Percentiles rank a stretch among this genome's conserved stretches.
phyloP scores from a whole-genome alignment of 805 yeast species.

The Saccharomycodes ludwigii region DNA sequence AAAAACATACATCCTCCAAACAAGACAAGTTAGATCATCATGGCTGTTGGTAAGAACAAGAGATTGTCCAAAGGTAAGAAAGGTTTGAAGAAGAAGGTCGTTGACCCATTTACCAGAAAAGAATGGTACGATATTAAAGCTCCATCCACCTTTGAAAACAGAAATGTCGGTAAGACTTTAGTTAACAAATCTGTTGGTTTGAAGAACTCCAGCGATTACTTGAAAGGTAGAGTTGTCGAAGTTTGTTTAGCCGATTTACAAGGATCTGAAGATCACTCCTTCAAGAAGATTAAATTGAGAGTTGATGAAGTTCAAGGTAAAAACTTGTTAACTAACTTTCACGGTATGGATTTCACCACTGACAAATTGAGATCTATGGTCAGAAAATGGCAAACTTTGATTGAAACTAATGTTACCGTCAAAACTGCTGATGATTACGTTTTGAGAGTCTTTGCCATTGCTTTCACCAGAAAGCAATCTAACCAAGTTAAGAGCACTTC shows the following conservation, averaged over 20 bases:
- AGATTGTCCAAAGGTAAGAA: conserved; percentile 81
- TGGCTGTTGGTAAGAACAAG: conserved; percentile 87
- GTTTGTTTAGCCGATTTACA: conserved; percentile 94
- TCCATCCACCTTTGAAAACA: conserved; percentile 96
- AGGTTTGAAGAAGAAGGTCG: conserved; percentile 98
- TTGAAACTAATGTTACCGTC: conserved; percentile 96
- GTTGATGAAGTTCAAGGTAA: conserved; percentile 99
- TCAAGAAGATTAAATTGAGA: conserved; percentile 95
- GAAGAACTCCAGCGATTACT: conserved; percentile 94
- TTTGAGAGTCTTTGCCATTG: conserved; percentile 92
- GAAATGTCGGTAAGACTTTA: conserved; percentile 96
- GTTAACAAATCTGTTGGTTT: conserved; percentile 98
- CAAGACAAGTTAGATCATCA: conserved; percentile 16
- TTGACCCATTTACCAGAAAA: conserved; percentile 98
- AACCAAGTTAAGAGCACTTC: conserved; percentile 97
- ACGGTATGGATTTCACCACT: conserved; percentile 96
- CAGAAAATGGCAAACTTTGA: conserved; percentile 98
- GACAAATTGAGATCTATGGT: conserved; percentile 96
- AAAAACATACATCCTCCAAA: conserved; percentile 2
- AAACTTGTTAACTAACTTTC: conserved; percentile 98
- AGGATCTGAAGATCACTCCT: conserved; percentile 97
- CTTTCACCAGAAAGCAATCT: conserved; percentile 95
- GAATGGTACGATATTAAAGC: conserved; percentile 99
- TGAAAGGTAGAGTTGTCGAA: conserved; percentile 96
- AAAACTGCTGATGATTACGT: conserved; percentile 97